These are phyloP conservation scores for Calonectria pseudoturangicola DNA, from an alignment of 2,329 filamentous ascomycete species.

Conservation along the genomic window DNA sequence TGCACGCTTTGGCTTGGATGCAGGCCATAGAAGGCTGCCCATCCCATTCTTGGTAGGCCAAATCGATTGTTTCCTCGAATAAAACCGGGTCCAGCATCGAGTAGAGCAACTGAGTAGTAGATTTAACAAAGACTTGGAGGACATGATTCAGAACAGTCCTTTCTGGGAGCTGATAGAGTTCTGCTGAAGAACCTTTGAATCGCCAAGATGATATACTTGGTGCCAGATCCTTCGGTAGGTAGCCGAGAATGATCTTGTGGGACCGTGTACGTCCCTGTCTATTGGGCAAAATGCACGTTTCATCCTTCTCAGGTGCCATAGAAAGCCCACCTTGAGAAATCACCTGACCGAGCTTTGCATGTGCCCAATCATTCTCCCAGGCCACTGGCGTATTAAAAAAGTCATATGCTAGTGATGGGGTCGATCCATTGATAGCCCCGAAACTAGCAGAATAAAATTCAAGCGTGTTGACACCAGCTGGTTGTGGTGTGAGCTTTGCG, in stretches of 20 bases:
- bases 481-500: neutral
- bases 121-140: neutral
- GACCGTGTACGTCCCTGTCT: neutral
- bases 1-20: conserved; percentile 1
- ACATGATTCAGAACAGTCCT: neutral
- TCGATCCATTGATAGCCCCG: neutral
- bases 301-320: neutral
- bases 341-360: neutral
- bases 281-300: too few relatives aligned
- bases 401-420: too few relatives aligned
- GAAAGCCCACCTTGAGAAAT: neutral
- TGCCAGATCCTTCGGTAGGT: neutral
- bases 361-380: neutral
- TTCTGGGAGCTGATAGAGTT: neutral
- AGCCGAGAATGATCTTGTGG: neutral
- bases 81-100: neutral
- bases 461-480: neutral
- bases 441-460: neutral
- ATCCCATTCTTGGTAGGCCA: neutral
- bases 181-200: conserved; percentile 1
- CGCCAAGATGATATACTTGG: neutral
- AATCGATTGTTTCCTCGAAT: neutral
- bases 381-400: neutral
- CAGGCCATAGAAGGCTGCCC: neutral
- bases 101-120: neutral